Evolutionary conservation across 768 basidiomycete species (phyloP).

Genomic region (Serendipita vermifera): DNA sequence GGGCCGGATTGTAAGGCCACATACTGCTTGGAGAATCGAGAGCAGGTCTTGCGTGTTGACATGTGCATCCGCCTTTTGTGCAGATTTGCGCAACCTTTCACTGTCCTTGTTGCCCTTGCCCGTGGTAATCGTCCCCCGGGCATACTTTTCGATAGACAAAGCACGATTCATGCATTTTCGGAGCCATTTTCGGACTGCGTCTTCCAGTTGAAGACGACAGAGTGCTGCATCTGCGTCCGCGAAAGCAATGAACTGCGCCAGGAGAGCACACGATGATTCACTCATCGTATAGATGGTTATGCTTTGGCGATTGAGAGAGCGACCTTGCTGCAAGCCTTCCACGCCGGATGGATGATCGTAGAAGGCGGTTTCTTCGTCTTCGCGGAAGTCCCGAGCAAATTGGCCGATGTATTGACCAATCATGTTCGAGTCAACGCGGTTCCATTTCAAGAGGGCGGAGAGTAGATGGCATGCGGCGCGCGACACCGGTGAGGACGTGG

Average conservation of each 20-base stretch:
- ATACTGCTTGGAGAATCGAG: neutral
- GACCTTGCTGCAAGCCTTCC: neutral
- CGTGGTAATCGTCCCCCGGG: neutral
- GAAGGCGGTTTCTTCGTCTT: neutral
- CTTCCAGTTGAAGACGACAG: constrained; percentile 1
- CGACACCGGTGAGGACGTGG: neutral
- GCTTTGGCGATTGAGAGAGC: neutral
- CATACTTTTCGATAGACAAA: neutral
- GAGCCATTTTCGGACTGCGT: neutral
- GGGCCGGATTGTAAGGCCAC: neutral
- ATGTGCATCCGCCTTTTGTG: neutral
- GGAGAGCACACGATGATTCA: neutral
- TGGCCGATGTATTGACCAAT: neutral
- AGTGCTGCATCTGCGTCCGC: neutral
- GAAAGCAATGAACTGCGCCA: neutral
- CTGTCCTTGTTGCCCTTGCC: neutral
- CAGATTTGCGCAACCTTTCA: neutral
- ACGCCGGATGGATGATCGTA: neutral
- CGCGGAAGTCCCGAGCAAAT: neutral
- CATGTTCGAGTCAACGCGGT: neutral
- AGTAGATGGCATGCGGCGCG: neutral
- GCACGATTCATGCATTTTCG: neutral
- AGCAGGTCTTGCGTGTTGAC: neutral
- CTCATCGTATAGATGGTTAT: neutral
- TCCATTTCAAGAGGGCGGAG: neutral